These are phyloP conservation scores for Pittosporum tobira DNA, from an alignment of 129 eudicot genomes.

Conservation along the genomic window DNA sequence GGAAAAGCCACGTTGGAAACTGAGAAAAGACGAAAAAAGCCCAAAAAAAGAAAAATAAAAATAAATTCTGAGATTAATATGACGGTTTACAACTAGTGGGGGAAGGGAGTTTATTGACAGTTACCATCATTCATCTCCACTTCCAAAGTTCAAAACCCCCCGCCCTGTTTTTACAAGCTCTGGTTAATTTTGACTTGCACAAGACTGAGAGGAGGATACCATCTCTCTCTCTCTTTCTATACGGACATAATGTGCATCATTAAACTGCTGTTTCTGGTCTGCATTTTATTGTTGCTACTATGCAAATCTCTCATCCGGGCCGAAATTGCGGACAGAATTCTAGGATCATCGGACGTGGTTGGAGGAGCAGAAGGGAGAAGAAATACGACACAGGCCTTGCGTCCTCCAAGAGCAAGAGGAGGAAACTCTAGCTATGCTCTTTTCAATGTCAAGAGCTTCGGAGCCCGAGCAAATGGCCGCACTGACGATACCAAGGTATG, in stretches of 20 bases:
- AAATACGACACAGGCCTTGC: neutral
- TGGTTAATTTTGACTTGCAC: too few relatives aligned
- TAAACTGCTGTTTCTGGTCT: neutral
- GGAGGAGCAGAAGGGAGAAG: neutral
- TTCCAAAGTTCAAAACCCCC: neutral
- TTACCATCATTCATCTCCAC: neutral
- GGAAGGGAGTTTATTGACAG: conserved; percentile 7
- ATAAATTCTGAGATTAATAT: too few relatives aligned
- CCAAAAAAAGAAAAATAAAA: too few relatives aligned
- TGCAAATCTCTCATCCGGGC: neutral
- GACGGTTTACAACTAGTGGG: conserved; percentile 8
- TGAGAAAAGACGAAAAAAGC: too few relatives aligned
- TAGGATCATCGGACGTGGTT: neutral
- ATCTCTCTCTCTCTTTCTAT: too few relatives aligned
- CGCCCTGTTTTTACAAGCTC: neutral
- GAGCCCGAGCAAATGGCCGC: conserved; percentile 23
- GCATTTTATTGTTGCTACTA: neutral
- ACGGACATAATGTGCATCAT: neutral
- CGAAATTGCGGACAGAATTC: neutral
- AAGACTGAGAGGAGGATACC: too few relatives aligned
- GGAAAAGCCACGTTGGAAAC: too few relatives aligned
- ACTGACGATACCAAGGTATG: conserved; percentile 17
- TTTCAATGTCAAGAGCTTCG: conserved; percentile 20
- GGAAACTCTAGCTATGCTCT: neutral
- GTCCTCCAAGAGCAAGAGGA: neutral